Conservation (phyloP, 768 basidiomycete genomes). For the Tulasnella calospora region DNA sequence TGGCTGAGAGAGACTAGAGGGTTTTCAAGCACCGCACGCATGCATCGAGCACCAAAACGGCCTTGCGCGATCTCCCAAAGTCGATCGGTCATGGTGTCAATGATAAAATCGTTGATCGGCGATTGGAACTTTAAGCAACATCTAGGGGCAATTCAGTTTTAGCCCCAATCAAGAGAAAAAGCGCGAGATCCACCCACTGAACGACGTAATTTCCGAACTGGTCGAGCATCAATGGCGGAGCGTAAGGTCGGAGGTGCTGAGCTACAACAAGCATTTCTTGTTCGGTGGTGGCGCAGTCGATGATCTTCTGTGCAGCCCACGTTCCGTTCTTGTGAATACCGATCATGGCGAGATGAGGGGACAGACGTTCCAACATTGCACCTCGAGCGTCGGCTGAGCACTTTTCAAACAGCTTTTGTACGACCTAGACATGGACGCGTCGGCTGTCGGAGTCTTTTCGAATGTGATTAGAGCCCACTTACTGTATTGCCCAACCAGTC, state of each 20-base stretch:
- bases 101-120: constrained; percentile 91
- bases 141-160: constrained; percentile 38
- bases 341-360: constrained; percentile 92
- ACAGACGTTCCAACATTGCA: constrained; percentile 89
- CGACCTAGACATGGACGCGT: constrained; percentile 52
- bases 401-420: constrained; percentile 94
- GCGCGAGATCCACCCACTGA: constrained; percentile 54
- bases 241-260: constrained; percentile 82
- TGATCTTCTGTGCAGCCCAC: constrained; percentile 99
- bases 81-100: constrained; percentile 95
- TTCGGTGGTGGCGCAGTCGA: constrained; percentile 83
- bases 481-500: constrained; percentile 99
- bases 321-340: constrained; percentile 99
- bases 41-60: constrained; percentile 94
- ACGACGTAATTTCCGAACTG: constrained; percentile 93
- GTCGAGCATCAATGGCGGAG: constrained; percentile 89
- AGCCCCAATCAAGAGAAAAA: neutral
- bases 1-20: constrained; percentile 81
- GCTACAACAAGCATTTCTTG: constrained; percentile 84
- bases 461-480: constrained; percentile 31
- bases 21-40: constrained; percentile 94
- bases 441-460: neutral
- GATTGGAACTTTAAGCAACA: constrained; percentile 87
- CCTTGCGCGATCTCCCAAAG: constrained; percentile 99
- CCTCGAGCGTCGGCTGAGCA: constrained; percentile 72